Percentiles rank a stretch among this genome's conserved stretches.
Evolutionary conservation across 164 flowering plant genomes (phyloP).

Genomic region (grape (Vitis vinifera)): DNA sequence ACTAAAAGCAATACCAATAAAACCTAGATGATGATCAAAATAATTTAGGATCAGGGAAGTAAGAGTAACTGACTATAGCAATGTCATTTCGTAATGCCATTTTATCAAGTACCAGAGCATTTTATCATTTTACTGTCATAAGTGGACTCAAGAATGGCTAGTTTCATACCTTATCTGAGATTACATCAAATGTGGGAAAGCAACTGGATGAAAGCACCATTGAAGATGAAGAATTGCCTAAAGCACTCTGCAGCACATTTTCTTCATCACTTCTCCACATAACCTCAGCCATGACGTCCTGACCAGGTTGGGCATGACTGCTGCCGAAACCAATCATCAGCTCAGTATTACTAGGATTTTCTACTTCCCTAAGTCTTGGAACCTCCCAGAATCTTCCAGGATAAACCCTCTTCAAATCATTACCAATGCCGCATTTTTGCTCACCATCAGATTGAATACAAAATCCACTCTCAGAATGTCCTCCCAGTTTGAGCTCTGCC

Average conservation of each 20-base stretch:
- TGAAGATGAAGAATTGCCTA: constrained; percentile 23
- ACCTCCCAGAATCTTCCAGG: constrained; percentile 19
- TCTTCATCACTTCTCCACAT: constrained; percentile 32
- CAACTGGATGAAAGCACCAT: constrained; percentile 28
- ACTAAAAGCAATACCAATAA: no score
- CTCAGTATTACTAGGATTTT: constrained; percentile 18
- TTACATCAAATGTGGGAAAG: constrained; percentile 26
- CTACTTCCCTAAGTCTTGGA: constrained; percentile 17
- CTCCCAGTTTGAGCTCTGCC: constrained; percentile 18
- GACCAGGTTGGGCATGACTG: constrained; percentile 17
- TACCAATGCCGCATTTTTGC: constrained; percentile 19
- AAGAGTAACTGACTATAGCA: neutral
- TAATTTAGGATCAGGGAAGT: neutral
- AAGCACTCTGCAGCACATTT: constrained; percentile 23
- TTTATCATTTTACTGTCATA: neutral
- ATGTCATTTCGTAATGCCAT: neutral
- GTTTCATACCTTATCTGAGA: constrained; percentile 34
- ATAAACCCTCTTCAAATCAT: constrained; percentile 16
- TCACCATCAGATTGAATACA: constrained; percentile 18
- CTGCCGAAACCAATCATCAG: constrained; percentile 27
- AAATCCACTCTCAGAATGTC: constrained; percentile 18
- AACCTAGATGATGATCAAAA: neutral
- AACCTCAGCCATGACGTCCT: constrained; percentile 16
- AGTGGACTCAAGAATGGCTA: constrained; percentile 5
- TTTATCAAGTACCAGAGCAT: neutral